A percentile compares a stretch with the other conserved stretches of the same genome.
These are phyloP conservation scores for Debaryomyces tyrocola DNA, from an alignment of 805 yeast genomes.

Conservation along the genomic window DNA sequence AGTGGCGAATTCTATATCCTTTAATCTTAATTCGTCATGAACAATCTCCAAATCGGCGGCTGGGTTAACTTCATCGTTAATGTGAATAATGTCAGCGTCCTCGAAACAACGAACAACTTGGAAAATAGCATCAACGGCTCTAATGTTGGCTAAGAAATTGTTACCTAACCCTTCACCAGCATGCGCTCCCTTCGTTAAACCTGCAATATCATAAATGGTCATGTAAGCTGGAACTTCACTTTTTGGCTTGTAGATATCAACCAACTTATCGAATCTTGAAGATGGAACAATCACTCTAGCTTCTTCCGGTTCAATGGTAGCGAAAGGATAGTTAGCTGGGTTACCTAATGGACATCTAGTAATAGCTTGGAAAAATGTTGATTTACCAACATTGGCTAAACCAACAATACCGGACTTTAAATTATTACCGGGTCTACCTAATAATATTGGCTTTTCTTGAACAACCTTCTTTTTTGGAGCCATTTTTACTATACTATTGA, in stretches of 20 bases:
- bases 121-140: conserved; percentile 97
- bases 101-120: conserved; percentile 98
- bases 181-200: conserved; percentile 94
- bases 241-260: conserved; percentile 76
- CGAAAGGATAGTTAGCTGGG: conserved; percentile 98
- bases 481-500: conserved; percentile 38
- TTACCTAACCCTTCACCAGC: conserved; percentile 98
- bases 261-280: conserved; percentile 76
- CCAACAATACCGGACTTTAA: conserved; percentile 82
- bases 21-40: conserved; percentile 86
- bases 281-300: conserved; percentile 95
- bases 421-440: conserved; percentile 71
- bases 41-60: conserved; percentile 92
- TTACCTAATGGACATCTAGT: conserved; percentile 90
- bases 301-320: conserved; percentile 97
- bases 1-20: conserved; percentile 92
- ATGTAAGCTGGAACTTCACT: conserved; percentile 87
- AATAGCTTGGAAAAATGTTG: conserved; percentile 96
- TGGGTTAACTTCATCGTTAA: conserved; percentile 92
- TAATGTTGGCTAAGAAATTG: conserved; percentile 92
- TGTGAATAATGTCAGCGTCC: conserved; percentile 96
- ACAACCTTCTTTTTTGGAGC: conserved; percentile 72
- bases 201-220: conserved; percentile 96
- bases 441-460: conserved; percentile 67
- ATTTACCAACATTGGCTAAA: conserved; percentile 92